Conservation (phyloP, 2,329 filamentous ascomycete genomes). For the Penicillium sumatraense region DNA sequence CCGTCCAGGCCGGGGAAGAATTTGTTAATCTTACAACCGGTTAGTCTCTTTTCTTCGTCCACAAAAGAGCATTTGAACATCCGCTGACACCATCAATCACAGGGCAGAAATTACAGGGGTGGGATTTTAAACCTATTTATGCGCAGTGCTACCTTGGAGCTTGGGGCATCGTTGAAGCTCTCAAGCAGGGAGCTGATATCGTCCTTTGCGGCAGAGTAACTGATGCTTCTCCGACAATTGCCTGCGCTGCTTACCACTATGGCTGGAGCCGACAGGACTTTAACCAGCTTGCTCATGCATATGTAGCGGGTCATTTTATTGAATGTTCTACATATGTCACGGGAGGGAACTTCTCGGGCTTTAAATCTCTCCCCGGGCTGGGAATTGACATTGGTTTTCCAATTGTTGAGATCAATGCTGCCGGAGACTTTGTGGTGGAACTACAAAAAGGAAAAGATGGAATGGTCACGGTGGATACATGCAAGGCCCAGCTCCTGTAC, state of each 20-base stretch:
- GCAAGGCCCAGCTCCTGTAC: constrained; percentile 31
- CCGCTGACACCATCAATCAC: neutral
- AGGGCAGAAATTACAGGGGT: constrained; percentile 19
- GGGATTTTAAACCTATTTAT: constrained; percentile 33
- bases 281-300: constrained; percentile 21
- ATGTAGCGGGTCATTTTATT: constrained; percentile 30
- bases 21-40: constrained; percentile 24
- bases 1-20: constrained; percentile 31
- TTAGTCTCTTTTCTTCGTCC: neutral
- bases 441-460: constrained; percentile 20
- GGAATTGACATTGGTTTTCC: constrained; percentile 27
- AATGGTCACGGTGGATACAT: constrained; percentile 22
- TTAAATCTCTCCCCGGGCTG: constrained; percentile 29
- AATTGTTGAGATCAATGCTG: constrained; percentile 30
- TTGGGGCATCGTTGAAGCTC: constrained; percentile 35
- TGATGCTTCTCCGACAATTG: constrained; percentile 59
- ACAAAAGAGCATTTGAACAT: neutral
- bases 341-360: constrained; percentile 39
- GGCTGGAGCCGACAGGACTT: constrained; percentile 45
- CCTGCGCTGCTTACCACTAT: constrained; percentile 61
- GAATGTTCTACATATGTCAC: constrained; percentile 39
- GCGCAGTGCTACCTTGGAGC: constrained; percentile 23
- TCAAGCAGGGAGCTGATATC: constrained; percentile 46
- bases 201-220: constrained; percentile 47
- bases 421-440: constrained; percentile 35